Evolutionary conservation across 495 filamentous ascomycete species (phyloP).

Genomic region (Penicillium daleae): DNA sequence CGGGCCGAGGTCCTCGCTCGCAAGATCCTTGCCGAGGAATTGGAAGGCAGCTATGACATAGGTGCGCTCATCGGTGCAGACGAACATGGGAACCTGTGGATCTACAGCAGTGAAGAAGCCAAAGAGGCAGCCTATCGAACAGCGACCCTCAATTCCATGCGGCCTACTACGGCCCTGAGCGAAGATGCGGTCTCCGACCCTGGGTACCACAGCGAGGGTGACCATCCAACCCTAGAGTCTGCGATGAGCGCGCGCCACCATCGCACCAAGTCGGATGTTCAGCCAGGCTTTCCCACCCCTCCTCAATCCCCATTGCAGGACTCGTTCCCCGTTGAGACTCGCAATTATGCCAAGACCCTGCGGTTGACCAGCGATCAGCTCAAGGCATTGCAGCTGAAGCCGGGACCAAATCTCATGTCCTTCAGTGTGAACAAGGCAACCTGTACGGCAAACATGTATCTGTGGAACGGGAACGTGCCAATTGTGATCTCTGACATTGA

Average conservation of each 20-base stretch:
- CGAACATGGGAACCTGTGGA: slow-evolving; percentile 95
- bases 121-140: slow-evolving; percentile 72
- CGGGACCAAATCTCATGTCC: slow-evolving; percentile 86
- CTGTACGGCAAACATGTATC: slow-evolving; percentile 88
- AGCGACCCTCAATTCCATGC: slow-evolving; percentile 54
- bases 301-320: slow-evolving; percentile 73
- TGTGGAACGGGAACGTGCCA: slow-evolving; percentile 86
- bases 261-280: slow-evolving; percentile 68
- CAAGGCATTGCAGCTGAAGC: slow-evolving; percentile 80
- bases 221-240: slow-evolving; percentile 44
- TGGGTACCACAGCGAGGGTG: slow-evolving; percentile 89
- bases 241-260: slow-evolving; percentile 49
- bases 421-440: slow-evolving; percentile 96
- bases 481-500: slow-evolving; percentile 99
- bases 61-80: slow-evolving; percentile 93
- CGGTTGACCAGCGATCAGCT: slow-evolving; percentile 96
- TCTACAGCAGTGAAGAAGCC: slow-evolving; percentile 96
- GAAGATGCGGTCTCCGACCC: slow-evolving; percentile 91
- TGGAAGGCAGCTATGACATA: slow-evolving; percentile 95
- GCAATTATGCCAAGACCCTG: slow-evolving; percentile 95
- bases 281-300: slow-evolving; percentile 71
- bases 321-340: slow-evolving; percentile 61
- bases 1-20: slow-evolving; percentile 90
- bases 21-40: slow-evolving; percentile 92
- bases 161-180: slow-evolving; percentile 56